phyloP scores from a whole-genome alignment of 768 basidiomycete genomes.

The Boletus pseudo-olivaceus region DNA sequence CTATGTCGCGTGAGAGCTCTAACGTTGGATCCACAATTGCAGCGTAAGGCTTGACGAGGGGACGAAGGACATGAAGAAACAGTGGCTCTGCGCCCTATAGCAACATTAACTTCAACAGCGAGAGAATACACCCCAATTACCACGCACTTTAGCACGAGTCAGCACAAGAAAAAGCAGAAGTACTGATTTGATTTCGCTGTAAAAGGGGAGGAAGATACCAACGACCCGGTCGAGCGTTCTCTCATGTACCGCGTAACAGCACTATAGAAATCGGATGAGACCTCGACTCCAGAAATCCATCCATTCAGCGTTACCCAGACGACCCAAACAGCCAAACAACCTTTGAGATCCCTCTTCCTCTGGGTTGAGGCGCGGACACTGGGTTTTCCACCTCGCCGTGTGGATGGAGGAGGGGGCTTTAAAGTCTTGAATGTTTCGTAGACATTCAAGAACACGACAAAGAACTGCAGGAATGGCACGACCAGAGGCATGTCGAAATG shows the following conservation, averaged over 20 bases:
- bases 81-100: conserved; percentile 81
- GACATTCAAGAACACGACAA: conserved; percentile 73
- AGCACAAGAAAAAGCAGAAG: conserved; percentile 70
- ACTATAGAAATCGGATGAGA: conserved; percentile 39
- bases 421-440: conserved; percentile 85
- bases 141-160: conserved; percentile 67
- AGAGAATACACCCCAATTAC: conserved; percentile 1
- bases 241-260: conserved; percentile 67
- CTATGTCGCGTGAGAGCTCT: conserved; percentile 57
- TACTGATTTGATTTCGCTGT: conserved; percentile 76
- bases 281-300: conserved; percentile 4
- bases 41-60: conserved; percentile 72
- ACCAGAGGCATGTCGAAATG: conserved; percentile 58
- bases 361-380: conserved; percentile 66
- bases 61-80: conserved; percentile 76
- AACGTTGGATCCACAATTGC: conserved; percentile 60
- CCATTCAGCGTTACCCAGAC: conserved; percentile 61
- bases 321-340: conserved; percentile 78
- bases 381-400: conserved; percentile 50
- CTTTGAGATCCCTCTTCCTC: conserved; percentile 84
- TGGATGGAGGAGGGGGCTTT: conserved; percentile 56
- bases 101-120: conserved; percentile 9
- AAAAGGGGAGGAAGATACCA: conserved; percentile 76
- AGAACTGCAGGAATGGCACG: conserved; percentile 59
- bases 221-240: conserved; percentile 60